Conservation (phyloP, 2,329 filamentous ascomycete species). For the Cytospora piceae region DNA sequence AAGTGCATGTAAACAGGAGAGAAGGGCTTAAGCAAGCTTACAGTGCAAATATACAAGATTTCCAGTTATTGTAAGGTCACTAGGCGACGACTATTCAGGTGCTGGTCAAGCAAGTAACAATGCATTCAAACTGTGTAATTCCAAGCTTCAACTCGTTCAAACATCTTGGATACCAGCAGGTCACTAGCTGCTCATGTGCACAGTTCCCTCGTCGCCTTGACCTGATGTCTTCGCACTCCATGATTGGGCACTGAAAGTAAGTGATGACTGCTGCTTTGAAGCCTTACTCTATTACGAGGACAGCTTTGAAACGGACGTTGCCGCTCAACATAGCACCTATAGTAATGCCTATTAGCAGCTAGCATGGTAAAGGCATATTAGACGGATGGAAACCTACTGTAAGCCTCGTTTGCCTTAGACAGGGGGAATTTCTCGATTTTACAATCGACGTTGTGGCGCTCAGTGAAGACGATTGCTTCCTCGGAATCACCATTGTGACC, state of each 20-base stretch:
- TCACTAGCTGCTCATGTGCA: too few relatives aligned
- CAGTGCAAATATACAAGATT: too few relatives aligned
- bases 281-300: constrained; percentile 26
- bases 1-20: too few relatives aligned
- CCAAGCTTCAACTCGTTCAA: too few relatives aligned
- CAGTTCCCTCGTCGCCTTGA: too few relatives aligned
- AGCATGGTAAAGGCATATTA: not conserved
- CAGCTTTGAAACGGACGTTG: constrained; percentile 31
- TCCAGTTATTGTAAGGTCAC: too few relatives aligned
- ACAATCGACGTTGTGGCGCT: constrained; percentile 65
- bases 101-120: too few relatives aligned
- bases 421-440: constrained; percentile 68
- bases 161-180: too few relatives aligned
- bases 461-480: constrained; percentile 69
- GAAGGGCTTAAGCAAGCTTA: too few relatives aligned
- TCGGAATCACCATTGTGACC: constrained; percentile 66
- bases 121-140: too few relatives aligned
- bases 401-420: constrained; percentile 50
- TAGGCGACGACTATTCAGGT: too few relatives aligned
- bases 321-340: constrained; percentile 27
- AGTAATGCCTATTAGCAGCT: not conserved
- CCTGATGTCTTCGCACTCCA: too few relatives aligned
- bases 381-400: constrained; percentile 32
- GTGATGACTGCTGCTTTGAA: not conserved
- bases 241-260: not conserved